phyloP scores from a whole-genome alignment of 1,284 basidiomycete species.

The Tausonia pullulans region DNA sequence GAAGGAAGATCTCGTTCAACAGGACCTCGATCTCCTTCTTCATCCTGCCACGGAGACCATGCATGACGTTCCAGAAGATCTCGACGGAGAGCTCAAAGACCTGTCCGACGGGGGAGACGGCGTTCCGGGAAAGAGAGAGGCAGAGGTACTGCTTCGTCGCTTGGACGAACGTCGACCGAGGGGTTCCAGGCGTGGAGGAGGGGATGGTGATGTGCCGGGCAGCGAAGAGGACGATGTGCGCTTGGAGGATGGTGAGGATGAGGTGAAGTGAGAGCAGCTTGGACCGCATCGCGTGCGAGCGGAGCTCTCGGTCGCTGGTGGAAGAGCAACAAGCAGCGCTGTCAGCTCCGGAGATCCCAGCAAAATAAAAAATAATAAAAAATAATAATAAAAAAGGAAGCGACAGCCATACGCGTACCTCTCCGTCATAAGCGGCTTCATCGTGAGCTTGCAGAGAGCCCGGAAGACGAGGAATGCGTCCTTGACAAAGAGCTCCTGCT shows the following conservation, averaged over 20 bases:
- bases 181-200: constrained; percentile 53
- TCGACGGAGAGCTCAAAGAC: constrained; percentile 98
- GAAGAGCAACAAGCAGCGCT: neutral
- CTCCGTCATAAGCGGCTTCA: constrained; percentile 87
- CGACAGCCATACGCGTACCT: constrained; percentile 44
- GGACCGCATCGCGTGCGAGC: constrained; percentile 90
- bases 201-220: constrained; percentile 77
- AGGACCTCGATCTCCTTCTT: constrained; percentile 99
- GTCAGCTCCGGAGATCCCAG: constrained; percentile 6
- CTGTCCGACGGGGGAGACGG: constrained; percentile 86
- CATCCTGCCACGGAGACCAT: constrained; percentile 86
- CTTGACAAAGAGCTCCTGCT: constrained; percentile 74
- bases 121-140: constrained; percentile 84
- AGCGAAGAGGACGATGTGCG: constrained; percentile 78
- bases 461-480: constrained; percentile 94
- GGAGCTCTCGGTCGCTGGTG: constrained; percentile 73
- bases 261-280: constrained; percentile 87
- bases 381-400: neutral
- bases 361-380: neutral
- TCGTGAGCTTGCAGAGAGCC: constrained; percentile 90
- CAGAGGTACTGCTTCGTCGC: constrained; percentile 93
- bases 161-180: constrained; percentile 53
- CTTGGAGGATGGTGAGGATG: constrained; percentile 80
- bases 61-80: constrained; percentile 93
- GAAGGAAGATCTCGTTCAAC: constrained; percentile 96